Conservation (phyloP, 768 basidiomycete species). For the Agrocybe chaxingu region DNA sequence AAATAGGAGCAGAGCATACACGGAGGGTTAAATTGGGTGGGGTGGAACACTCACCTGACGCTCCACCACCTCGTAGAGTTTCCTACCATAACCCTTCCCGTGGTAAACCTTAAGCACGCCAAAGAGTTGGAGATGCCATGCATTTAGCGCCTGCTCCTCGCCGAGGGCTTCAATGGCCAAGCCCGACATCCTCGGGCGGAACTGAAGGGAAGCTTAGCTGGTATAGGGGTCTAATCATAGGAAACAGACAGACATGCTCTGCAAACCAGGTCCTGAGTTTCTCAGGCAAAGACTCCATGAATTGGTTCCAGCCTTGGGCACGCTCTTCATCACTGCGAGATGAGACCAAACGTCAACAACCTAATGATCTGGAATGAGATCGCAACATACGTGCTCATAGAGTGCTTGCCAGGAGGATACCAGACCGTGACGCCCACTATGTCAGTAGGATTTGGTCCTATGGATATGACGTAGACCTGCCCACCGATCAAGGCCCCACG, state of each 20-base stretch:
- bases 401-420: slow-evolving; percentile 16
- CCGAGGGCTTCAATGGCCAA: slow-evolving; percentile 17
- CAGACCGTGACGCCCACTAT: slow-evolving; percentile 18
- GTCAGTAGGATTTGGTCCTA: slow-evolving; percentile 6
- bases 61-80: slow-evolving; percentile 21
- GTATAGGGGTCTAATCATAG: neutral
- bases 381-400: slow-evolving; percentile 9
- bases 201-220: slow-evolving; percentile 10
- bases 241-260: slow-evolving; percentile 18
- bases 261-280: slow-evolving; percentile 25
- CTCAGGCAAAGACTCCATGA: slow-evolving; percentile 16
- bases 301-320: slow-evolving; percentile 23
- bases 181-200: slow-evolving; percentile 16
- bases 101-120: slow-evolving; percentile 25
- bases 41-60: slow-evolving; percentile 13
- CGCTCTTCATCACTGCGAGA: slow-evolving; percentile 22
- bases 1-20: neutral
- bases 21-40: neutral
- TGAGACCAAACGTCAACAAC: too few species aligned
- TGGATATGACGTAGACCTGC: slow-evolving; percentile 14
- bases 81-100: slow-evolving; percentile 27
- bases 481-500: slow-evolving; percentile 12
- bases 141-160: slow-evolving; percentile 14
- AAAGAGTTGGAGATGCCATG: slow-evolving; percentile 28
- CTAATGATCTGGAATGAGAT: neutral